Percentiles rank a stretch among this genome's conserved stretches.
These are phyloP conservation scores for Phytophthora foliorum DNA, from an alignment of 352 stramenopile species.

Conservation along the genomic window DNA sequence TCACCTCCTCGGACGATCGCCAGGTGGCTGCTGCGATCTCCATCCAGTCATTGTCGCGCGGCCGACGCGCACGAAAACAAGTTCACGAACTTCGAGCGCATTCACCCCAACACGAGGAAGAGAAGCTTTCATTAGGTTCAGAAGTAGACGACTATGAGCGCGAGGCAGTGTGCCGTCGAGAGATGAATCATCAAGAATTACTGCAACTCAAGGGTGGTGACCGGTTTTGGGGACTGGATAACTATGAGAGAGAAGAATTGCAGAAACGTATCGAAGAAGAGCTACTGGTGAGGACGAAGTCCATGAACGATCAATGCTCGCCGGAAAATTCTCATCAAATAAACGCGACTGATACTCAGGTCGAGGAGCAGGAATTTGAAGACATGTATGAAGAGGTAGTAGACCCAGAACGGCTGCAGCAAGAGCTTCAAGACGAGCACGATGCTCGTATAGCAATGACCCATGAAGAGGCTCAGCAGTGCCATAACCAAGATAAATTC, in stretches of 20 bases:
- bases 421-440: conserved; percentile 37
- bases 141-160: conserved; percentile 27
- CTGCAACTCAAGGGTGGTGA: conserved; percentile 58
- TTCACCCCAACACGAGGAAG: not conserved
- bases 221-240: conserved; percentile 63
- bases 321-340: not conserved
- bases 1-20: conserved; percentile 49
- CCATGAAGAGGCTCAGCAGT: conserved; percentile 52
- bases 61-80: conserved; percentile 45
- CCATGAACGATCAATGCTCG: not conserved
- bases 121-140: not conserved
- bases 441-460: conserved; percentile 46
- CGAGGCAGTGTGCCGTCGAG: conserved; percentile 48
- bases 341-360: not conserved
- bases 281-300: conserved; percentile 36
- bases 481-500: conserved; percentile 55
- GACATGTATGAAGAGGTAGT: conserved; percentile 22
- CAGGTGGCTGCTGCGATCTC: conserved; percentile 60
- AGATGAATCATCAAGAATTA: conserved; percentile 68
- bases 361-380: conserved; percentile 20
- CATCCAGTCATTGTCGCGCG: conserved; percentile 65
- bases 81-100: conserved; percentile 13
- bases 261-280: conserved; percentile 55
- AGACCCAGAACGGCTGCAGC: conserved; percentile 29
- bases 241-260: conserved; percentile 48